Evolutionary conservation across 306 rosid genomes (phyloP), one percentile per base, ranked within the genome.

Genomic region (Hippophae rhamnoides): DNA sequence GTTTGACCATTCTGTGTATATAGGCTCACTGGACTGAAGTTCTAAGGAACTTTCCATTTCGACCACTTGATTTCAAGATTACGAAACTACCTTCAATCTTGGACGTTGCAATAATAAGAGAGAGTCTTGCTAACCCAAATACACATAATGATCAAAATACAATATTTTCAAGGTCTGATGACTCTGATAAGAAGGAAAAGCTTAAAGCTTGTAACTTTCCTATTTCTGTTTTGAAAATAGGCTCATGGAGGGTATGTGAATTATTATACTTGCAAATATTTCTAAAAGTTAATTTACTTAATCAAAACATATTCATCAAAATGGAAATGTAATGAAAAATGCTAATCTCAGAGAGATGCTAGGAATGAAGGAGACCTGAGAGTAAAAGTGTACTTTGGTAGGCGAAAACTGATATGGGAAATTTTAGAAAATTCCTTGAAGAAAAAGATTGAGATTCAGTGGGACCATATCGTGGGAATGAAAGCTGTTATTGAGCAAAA

Each of bases 381-480:
- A 6, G 86, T 76, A 1, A 86, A 84, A 74, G 79, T 69, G 65
- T 81, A 81, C 66, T 86, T 64, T 52, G 72, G 76, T 0, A 81
- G 72, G 69, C 47, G 63, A 72, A 79, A 74, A 47, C 8, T 86
- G 56, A 83, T 83, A 47, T 86, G 90, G 90, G 90, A 86, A 67
- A 77, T 81, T 41, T 18, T 83, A 14, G 65, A 67, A 9, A 47
- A 56, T 10, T 70, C 71, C 18, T 63, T 79, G 66, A 81, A 81
- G 68, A 65, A 63, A 57, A 83, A 81, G 74, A 79, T 86, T 67
- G 88, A 81, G 54, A 58, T 86, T 42, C 81, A 55, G 0, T 83
- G 81, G 82, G 53, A 52, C 5, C 53, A 73, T 13, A 75, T 86
- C 47, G 13, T 72, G 5, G 70, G 79, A 8, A 70, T 81, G 14